phyloP scores from a whole-genome alignment of 352 stramenopile genomes.

The Pythium aristosporum region DNA sequence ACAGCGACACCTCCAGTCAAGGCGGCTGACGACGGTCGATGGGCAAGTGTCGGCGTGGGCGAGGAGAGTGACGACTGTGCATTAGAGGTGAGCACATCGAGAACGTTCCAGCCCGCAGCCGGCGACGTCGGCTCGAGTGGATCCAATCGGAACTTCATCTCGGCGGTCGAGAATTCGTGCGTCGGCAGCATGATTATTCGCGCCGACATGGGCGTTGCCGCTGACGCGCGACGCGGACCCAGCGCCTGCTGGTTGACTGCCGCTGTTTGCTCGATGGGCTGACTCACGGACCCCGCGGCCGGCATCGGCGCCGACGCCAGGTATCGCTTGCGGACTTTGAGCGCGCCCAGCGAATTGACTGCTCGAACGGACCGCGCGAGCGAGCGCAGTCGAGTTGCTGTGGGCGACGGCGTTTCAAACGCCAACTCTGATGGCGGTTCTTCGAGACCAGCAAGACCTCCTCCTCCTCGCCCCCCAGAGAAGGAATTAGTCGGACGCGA shows the following conservation, averaged over 20 bases:
- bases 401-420: constrained; percentile 35
- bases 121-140: constrained; percentile 16
- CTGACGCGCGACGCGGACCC: neutral
- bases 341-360: constrained; percentile 44
- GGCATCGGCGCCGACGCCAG: constrained; percentile 30
- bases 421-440: constrained; percentile 22
- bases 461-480: neutral
- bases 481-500: neutral
- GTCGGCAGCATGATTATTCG: constrained; percentile 28
- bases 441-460: neutral
- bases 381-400: constrained; percentile 39
- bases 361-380: constrained; percentile 56
- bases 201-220: neutral
- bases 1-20: constrained; percentile 1
- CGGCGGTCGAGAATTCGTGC: constrained; percentile 37
- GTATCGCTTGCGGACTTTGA: constrained; percentile 47
- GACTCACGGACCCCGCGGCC: constrained; percentile 19
- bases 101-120: constrained; percentile 11
- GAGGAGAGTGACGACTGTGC: neutral
- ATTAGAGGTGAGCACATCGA: constrained; percentile 5
- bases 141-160: constrained; percentile 38
- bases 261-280: neutral
- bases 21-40: constrained; percentile 3
- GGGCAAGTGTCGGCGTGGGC: neutral
- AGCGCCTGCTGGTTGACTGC: neutral